phyloP scores from a whole-genome alignment of 371 early-diverging fungal species.

The Syncephalastrum sp. region DNA sequence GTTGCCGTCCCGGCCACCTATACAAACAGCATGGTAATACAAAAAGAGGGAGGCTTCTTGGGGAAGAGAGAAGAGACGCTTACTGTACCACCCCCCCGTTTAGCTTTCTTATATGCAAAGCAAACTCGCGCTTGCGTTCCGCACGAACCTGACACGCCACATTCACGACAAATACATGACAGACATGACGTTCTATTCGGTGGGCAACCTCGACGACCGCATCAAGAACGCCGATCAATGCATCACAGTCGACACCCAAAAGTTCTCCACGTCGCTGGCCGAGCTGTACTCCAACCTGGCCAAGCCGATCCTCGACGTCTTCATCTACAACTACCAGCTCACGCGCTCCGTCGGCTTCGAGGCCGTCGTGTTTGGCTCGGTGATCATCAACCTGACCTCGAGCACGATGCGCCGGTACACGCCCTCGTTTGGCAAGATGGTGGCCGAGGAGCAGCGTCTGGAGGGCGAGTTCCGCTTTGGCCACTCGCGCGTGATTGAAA shows the following conservation, averaged over 20 bases:
- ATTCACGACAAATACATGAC: conserved; percentile 83
- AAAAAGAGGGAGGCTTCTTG: no score
- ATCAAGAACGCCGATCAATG: conserved; percentile 90
- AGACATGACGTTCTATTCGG: conserved; percentile 85
- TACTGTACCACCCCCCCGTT: no score
- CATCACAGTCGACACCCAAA: conserved; percentile 86
- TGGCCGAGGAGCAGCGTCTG: conserved; percentile 77
- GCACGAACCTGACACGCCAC: conserved; percentile 80
- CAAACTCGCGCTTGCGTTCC: conserved; percentile 82
- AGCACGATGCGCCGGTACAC: conserved; percentile 74
- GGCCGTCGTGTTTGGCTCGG: conserved; percentile 65
- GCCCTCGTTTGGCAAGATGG: conserved; percentile 88
- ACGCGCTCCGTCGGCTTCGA: conserved; percentile 76
- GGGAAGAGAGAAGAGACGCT: no score
- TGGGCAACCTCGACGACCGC: conserved; percentile 81
- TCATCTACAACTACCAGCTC: conserved; percentile 86
- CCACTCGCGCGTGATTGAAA: conserved; percentile 83
- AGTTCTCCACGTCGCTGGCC: conserved; percentile 77
- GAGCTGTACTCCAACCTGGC: conserved; percentile 83
- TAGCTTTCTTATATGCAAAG: conserved; percentile 81
- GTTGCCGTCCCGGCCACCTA: conserved; percentile 94
- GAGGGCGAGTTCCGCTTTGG: conserved; percentile 90
- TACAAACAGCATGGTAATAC: conserved; percentile 88
- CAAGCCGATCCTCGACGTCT: conserved; percentile 85
- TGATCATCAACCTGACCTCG: conserved; percentile 75